These are phyloP conservation scores for Inonotus obliquus DNA, from an alignment of 1,284 basidiomycete genomes.

Conservation along the genomic window DNA sequence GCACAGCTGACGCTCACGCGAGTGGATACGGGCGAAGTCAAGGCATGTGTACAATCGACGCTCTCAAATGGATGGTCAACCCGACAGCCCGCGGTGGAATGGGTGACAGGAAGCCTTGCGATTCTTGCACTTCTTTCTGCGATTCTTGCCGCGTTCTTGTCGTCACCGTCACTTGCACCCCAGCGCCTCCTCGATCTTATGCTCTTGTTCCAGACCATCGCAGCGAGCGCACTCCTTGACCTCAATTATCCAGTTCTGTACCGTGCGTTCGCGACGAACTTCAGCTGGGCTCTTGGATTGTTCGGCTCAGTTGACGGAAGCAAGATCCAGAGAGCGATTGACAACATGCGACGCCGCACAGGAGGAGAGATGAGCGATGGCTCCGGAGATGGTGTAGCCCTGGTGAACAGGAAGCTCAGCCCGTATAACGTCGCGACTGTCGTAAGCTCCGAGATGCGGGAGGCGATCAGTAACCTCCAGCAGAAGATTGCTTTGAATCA, in stretches of 20 bases:
- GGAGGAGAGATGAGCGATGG: constrained; percentile 70
- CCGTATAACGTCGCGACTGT: constrained; percentile 56
- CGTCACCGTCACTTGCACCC: constrained; percentile 43
- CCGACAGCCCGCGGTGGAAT: constrained; percentile 70
- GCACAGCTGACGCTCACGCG: constrained; percentile 78
- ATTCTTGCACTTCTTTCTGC: constrained; percentile 66
- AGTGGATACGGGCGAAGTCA: constrained; percentile 60
- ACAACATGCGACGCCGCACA: constrained; percentile 75
- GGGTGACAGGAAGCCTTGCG: constrained; percentile 70
- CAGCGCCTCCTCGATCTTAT: constrained; percentile 78
- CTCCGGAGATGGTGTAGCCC: constrained; percentile 53
- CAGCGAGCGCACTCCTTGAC: constrained; percentile 69
- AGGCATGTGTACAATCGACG: constrained; percentile 89
- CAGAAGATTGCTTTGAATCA: constrained; percentile 10
- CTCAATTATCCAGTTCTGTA: constrained; percentile 88
- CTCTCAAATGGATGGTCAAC: constrained; percentile 88
- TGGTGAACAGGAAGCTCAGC: constrained; percentile 75
- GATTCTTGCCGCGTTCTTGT: constrained; percentile 53
- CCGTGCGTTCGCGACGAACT: constrained; percentile 77
- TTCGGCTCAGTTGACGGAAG: constrained; percentile 53
- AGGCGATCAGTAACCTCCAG: constrained; percentile 1
- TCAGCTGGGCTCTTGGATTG: constrained; percentile 87
- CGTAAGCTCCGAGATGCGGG: background rate
- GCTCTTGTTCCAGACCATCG: constrained; percentile 79
- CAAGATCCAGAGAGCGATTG: constrained; percentile 74